Base-by-base conservation (phyloP, 73 alveolate genomes). In the Effrenium voratum region DNA sequence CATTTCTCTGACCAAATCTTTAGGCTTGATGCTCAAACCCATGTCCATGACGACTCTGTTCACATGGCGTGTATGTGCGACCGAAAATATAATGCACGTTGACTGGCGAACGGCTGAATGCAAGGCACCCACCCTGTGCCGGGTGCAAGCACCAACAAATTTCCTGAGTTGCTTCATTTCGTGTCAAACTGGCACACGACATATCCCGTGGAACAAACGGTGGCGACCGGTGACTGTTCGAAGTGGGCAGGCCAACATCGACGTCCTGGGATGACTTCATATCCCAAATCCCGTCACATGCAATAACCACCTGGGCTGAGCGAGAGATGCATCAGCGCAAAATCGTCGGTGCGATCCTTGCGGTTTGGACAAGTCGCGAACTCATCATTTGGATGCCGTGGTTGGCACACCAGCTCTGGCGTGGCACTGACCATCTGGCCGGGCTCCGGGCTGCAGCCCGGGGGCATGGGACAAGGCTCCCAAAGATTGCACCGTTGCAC, bases 221-320 rank as follows among this genome's bases (percentile, higher is more conserved):
- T n/a, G n/a, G n/a, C n/a, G n/a, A n/a, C n/a, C n/a, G n/a, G n/a
- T n/a, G n/a, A n/a, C n/a, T n/a, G n/a, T 22, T 13, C 10, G 30
- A 55, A 55, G 68, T 22, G 22, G 68, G 68, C 10, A 13, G 68
- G 68, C 30, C 30, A 10, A 55, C 10, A 55, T 55, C 68, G 10
- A 10, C 68, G 76, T 15, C 82, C 87, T 79, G 38, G 13, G 97
- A 90, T 43, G 97, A n/a, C 75, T 90, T 90, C 43, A 90, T 75
- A 43, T 90, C 97, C 97, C 97, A 90, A 90, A 90, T 90, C 52
- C 97, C 97, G 75, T 90, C 97, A 76, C 97, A 90, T 57, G 97
- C 97, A 30, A 90, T 57, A n/a, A 70, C 24, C 82, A 70, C 82
- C 97, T 90, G 50, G 68, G 60, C 44, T 3, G 57, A 32, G 43